Conservation (phyloP, 2,329 filamentous ascomycete species). For the Pleoardoris graminearum region DNA sequence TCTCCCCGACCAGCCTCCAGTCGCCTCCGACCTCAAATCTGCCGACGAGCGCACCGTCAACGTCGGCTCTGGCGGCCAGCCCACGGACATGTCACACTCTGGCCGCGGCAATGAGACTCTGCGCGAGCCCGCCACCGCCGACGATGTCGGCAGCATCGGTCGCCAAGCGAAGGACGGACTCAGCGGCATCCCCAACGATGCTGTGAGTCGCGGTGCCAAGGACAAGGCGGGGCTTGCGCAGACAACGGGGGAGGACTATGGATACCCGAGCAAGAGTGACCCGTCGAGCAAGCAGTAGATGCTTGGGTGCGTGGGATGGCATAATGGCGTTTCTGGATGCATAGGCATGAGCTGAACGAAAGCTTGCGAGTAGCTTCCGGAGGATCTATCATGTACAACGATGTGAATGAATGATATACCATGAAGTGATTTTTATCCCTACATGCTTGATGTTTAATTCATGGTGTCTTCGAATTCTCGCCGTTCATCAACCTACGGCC, state of each 20-base stretch:
- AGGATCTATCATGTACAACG: neutral
- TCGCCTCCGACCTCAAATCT: conserved; percentile 78
- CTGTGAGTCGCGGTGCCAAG: conserved; percentile 54
- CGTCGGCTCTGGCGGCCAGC: conserved; percentile 64
- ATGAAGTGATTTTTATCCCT: neutral
- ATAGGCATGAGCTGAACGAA: neutral
- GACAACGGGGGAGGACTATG: conserved; percentile 49
- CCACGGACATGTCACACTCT: conserved; percentile 40
- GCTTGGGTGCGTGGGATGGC: neutral
- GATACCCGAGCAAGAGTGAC: conserved; percentile 49
- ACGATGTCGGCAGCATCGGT: conserved; percentile 58
- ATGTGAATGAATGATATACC: conserved; percentile 3
- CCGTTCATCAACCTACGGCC: too few species aligned
- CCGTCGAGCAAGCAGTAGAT: conserved; percentile 34
- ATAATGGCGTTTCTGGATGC: neutral
- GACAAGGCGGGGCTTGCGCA: conserved; percentile 46
- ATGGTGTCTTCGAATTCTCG: neutral
- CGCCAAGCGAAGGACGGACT: conserved; percentile 64
- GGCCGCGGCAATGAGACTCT: conserved; percentile 55
- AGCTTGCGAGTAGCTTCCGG: neutral
- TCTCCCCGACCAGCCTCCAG: conserved; percentile 75
- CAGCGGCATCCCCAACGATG: conserved; percentile 62
- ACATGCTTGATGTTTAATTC: too few species aligned
- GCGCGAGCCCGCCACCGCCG: conserved; percentile 56
- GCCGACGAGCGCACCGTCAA: conserved; percentile 70